Base-by-base conservation (phyloP, 371 early-diverging fungal genomes). In the Globomyces sp. region DNA sequence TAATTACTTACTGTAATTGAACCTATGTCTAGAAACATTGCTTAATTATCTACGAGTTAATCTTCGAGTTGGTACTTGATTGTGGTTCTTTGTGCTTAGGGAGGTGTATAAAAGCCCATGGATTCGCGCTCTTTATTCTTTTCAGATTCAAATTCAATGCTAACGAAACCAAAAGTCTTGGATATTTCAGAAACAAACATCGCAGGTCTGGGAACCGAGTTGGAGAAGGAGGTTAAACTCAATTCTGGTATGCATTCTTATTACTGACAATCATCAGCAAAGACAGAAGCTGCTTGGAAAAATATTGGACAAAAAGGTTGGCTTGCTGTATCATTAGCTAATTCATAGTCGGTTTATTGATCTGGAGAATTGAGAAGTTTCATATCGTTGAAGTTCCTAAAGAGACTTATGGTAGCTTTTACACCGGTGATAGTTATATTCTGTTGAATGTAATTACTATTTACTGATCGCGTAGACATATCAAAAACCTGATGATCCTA, bases 351-450 rank as follows among this genome's bases (percentile, higher is more conserved):
- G 91, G 91, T 43, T 75, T 90, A 57, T 81, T 85, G 78, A 77
- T 91, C 57, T 93, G 91, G 91, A 82, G 93, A 62, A 89, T 93
- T 57, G 90, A 91, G 72, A 76, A 87, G 68, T 93, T 93, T 78
- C 71, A 84, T 57, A 81, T 92, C 13, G 82, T 86, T 3, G 52
- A 86, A 43, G 83, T 85, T 50, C 86, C 90, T 64, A 78, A 81
- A 64, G 74, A 78, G 24, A 73, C 86, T 39, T 85, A 84, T 58
- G 93, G 93, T 4, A 68, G 71, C 13, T 93, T 93, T 70, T 91
- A 86, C 72, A 77, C 81, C 64, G 92, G 92, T 6, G 92, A 91
- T 70, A 87, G 89, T 66, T 92, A 91, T 68, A 85, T 92, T 69
- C 74, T 92, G 40, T 79, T 91, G 44, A 84, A 86, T 70, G 91